Evolutionary conservation across 2,329 filamentous ascomycete genomes (phyloP), one percentile per base, ranked within the genome.

Genomic region (Capronia coronata): DNA sequence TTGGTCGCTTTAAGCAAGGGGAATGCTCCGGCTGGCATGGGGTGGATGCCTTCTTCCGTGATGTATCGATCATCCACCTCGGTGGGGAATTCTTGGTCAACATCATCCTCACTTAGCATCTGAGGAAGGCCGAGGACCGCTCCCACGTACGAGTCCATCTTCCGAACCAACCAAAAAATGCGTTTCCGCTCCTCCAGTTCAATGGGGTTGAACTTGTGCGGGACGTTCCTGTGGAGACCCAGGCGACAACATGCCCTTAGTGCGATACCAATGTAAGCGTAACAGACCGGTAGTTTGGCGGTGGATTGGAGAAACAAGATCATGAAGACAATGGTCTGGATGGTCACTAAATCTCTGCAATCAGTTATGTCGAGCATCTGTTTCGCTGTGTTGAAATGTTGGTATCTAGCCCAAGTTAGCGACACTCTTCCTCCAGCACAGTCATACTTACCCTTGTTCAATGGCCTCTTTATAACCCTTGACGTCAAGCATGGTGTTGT

Each of bases 291-390:
- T 23, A 91, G 70, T 62, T 87, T 87, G 8, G 86, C 85, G 1
- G 87, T 86, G 2, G 84, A 81, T 62, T 93, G 87, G 1, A 91
- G 74, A 62, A 90, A 93, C 2, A 91, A 71, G 42, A 89, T 84
- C 76, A 89, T 86, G 64, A 87, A 89, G 16, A 89, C 70, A 5
- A 93, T 75, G 1, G 84, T 80, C 64, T 93, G 86, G 7, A 91
- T 70, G 1, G 86, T 86, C 16, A 75, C 78, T 37, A 91, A 71
- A 62, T 90, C 86, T 40, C 86, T 80, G 59, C 85, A 89, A 54
- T 77, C 74, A 1, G 74, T 76, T 32, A 77, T 70, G 55, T 77
- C 75, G 41, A 90, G 70, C 49, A 89, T 72, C 37, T 78, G 70
- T 48, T 84, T 77, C 3, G 85, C 79, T 2, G 77, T 76, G 58